A percentile compares a stretch with the other conserved stretches of the same genome.
These are phyloP conservation scores for Aurantiochytrium sp. DNA, from an alignment of 108 stramenopile genomes.

Conservation along the genomic window DNA sequence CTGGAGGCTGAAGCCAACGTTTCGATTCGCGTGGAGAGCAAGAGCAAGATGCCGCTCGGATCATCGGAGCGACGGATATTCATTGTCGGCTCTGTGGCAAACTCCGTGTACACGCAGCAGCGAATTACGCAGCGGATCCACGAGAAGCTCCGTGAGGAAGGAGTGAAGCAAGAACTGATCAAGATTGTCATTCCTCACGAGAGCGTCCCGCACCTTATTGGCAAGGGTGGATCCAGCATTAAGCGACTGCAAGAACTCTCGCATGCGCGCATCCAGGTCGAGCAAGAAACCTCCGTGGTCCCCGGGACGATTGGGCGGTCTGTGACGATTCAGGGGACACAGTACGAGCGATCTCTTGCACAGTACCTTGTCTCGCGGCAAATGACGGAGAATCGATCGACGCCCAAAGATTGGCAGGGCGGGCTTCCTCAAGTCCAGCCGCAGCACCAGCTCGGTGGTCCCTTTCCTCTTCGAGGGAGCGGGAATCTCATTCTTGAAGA, in stretches of 20 bases:
- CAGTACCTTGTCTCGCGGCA: background rate
- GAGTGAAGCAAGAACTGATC: conserved; percentile 8
- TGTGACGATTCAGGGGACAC: background rate
- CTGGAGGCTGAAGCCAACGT: background rate
- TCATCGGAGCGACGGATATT: background rate
- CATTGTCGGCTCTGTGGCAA: conserved; percentile 1
- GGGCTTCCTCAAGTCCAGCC: background rate
- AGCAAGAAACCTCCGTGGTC: background rate
- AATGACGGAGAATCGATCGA: background rate
- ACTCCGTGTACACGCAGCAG: background rate
- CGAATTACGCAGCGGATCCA: background rate
- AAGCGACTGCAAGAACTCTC: conserved; percentile 11
- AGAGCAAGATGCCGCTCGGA: conserved; percentile 4
- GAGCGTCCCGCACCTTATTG: conserved; percentile 11
- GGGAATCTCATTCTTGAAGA: background rate
- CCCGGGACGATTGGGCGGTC: conserved; percentile 6
- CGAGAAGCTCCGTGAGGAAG: background rate
- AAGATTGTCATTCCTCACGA: conserved; percentile 10
- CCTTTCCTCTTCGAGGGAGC: background rate
- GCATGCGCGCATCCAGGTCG: background rate
- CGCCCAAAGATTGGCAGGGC: background rate
- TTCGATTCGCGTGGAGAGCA: background rate
- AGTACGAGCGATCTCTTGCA: conserved; percentile 2
- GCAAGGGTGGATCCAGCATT: conserved; percentile 2
- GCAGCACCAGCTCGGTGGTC: background rate